A percentile compares a stretch with the other conserved stretches of the same genome.
Conservation (phyloP, 2,329 filamentous ascomycete genomes). For the Magnaporthiopsis incrustans region DNA sequence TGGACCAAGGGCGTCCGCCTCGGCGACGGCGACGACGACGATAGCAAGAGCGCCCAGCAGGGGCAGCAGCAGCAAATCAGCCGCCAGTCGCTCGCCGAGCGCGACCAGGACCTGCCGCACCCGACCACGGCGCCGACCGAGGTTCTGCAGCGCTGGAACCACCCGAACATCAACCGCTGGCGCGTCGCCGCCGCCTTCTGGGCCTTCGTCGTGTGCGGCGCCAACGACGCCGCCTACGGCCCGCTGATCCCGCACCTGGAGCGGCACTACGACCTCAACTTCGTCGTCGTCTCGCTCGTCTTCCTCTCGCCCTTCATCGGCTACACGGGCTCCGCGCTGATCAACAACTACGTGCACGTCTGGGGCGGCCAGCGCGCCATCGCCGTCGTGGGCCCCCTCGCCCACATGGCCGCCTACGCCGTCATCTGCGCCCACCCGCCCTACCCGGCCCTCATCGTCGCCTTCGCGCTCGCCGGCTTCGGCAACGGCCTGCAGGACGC, state of each 20-base stretch:
- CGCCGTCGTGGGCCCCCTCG: slow-evolving; percentile 54
- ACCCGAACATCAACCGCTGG: slow-evolving; percentile 48
- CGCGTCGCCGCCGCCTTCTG: slow-evolving; percentile 52
- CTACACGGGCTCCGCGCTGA: slow-evolving; percentile 53
- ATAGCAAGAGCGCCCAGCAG: background rate
- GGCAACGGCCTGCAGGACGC: slow-evolving; percentile 62
- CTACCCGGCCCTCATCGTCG: slow-evolving; percentile 56
- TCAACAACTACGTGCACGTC: slow-evolving; percentile 59
- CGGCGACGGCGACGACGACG: background rate
- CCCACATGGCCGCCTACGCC: slow-evolving; percentile 57
- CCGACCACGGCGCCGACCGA: slow-evolving; percentile 4
- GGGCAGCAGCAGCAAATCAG: background rate
- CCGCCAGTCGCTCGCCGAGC: slow-evolving; percentile 4
- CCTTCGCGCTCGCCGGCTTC: slow-evolving; percentile 59
- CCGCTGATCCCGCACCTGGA: slow-evolving; percentile 30
- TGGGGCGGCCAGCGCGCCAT: slow-evolving; percentile 63
- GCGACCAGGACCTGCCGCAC: slow-evolving; percentile 9
- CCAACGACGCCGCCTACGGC: slow-evolving; percentile 60
- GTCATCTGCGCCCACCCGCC: slow-evolving; percentile 60
- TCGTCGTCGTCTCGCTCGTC: slow-evolving; percentile 56
- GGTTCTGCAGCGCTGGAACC: slow-evolving; percentile 52
- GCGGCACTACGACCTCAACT: slow-evolving; percentile 52
- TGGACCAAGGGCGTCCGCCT: slow-evolving; percentile 7
- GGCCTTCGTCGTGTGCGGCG: slow-evolving; percentile 57
- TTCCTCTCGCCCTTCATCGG: slow-evolving; percentile 61